Conservation (phyloP, 2,329 filamentous ascomycete species). For the Hymenoscyphus repandus region DNA sequence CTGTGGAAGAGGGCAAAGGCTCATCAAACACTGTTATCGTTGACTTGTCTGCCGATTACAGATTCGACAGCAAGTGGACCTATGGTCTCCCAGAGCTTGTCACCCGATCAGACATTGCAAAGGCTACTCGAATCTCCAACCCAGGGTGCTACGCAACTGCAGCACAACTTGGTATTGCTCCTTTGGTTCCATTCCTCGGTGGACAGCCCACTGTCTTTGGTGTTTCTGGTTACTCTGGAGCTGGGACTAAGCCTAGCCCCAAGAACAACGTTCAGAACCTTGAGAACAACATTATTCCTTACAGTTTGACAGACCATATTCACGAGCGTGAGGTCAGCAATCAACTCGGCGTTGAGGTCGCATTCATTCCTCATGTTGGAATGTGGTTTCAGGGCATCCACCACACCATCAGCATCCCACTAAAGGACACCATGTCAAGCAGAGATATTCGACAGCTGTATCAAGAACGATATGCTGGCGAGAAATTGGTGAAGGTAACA, state of each 20-base stretch:
- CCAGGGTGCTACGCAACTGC: conserved; percentile 95
- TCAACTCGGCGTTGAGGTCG: conserved; percentile 69
- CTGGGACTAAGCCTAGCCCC: conserved; percentile 86
- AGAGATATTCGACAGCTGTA: conserved; percentile 91
- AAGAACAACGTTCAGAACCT: conserved; percentile 89
- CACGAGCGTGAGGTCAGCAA: conserved; percentile 86
- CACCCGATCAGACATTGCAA: conserved; percentile 68
- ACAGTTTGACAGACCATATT: conserved; percentile 87
- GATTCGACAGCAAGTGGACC: conserved; percentile 80
- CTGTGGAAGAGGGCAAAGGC: conserved; percentile 65
- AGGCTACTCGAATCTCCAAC: conserved; percentile 79
- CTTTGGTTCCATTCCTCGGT: conserved; percentile 69
- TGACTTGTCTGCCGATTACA: conserved; percentile 94
- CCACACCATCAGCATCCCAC: conserved; percentile 83
- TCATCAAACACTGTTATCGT: conserved; percentile 69
- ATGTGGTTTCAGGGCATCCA: conserved; percentile 96
- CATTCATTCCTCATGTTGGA: conserved; percentile 92
- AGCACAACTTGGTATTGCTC: conserved; percentile 82
- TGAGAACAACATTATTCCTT: conserved; percentile 83
- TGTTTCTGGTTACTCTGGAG: conserved; percentile 89
- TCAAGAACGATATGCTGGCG: conserved; percentile 92
- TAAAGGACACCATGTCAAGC: conserved; percentile 80
- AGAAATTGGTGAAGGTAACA: conserved; percentile 88
- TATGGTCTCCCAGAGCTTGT: conserved; percentile 88
- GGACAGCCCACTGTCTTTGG: conserved; percentile 82